A percentile compares a stretch with the other conserved stretches of the same genome.
phyloP scores from a whole-genome alignment of 306 rosid genomes.

The Lotus japonicus region DNA sequence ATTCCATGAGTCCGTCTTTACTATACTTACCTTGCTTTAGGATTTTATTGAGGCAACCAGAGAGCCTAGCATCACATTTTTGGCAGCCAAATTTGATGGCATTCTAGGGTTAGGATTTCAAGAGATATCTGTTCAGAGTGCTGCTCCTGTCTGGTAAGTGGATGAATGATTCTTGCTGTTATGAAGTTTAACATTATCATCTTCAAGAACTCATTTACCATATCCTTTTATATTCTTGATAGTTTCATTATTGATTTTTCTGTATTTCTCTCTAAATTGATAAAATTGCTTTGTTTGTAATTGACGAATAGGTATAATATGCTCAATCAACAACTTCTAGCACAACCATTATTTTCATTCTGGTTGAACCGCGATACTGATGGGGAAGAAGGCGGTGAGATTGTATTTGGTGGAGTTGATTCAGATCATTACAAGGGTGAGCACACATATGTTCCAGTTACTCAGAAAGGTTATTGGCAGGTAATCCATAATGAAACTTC shows the following conservation, averaged over 20 bases:
- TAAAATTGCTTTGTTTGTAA: neutral
- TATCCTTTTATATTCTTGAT: no score
- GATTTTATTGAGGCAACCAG: constrained; percentile 45
- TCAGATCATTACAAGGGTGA: constrained; percentile 34
- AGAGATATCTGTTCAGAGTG: constrained; percentile 31
- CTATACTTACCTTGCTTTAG: constrained; percentile 11
- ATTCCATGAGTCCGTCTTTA: neutral
- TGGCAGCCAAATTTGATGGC: constrained; percentile 39
- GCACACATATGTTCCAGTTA: constrained; percentile 32
- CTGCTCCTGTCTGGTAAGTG: constrained; percentile 47
- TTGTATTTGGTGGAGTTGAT: constrained; percentile 38
- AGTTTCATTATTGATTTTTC: neutral
- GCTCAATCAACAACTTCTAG: constrained; percentile 23
- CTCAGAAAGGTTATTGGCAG: constrained; percentile 41
- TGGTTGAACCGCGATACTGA: constrained; percentile 30
- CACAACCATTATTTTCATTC: constrained; percentile 34
- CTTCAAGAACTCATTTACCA: no score
- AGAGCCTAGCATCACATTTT: constrained; percentile 35
- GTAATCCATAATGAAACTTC: constrained; percentile 4
- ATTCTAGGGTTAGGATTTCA: constrained; percentile 31
- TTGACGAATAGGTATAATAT: constrained; percentile 22
- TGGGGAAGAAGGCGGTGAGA: constrained; percentile 32
- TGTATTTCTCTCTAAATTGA: neutral
- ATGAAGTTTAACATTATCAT: no score
- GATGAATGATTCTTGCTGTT: neutral